Percentiles rank a stretch among this genome's conserved stretches.
Conservation (phyloP, 257 asterid species). For the Vinca minor region DNA sequence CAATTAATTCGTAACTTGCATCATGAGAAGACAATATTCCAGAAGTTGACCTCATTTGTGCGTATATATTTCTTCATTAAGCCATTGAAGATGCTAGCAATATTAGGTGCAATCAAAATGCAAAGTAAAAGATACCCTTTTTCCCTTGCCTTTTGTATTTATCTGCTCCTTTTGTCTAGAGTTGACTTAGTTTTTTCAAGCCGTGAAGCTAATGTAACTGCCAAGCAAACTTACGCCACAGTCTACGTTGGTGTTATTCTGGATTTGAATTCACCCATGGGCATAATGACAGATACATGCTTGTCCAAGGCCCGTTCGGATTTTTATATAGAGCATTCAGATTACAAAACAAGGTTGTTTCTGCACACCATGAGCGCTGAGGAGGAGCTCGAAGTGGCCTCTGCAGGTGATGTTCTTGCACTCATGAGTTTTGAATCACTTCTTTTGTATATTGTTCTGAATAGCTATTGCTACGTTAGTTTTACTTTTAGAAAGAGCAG, state of each 20-base stretch:
- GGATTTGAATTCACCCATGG: conserved; percentile 35
- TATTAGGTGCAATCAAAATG: background rate
- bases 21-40: no score
- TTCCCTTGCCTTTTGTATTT: background rate
- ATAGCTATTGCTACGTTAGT: background rate
- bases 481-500: background rate
- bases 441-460: background rate
- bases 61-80: background rate
- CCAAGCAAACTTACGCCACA: background rate
- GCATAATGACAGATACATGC: conserved; percentile 26
- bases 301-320: conserved; percentile 39
- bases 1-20: no score
- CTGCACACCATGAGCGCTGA: conserved; percentile 24
- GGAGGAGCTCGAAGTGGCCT: conserved; percentile 20
- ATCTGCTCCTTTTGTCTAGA: background rate
- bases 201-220: background rate
- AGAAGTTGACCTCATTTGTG: background rate
- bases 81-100: background rate
- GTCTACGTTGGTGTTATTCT: conserved; percentile 26
- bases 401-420: conserved; percentile 26
- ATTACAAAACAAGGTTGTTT: conserved; percentile 26
- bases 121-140: background rate
- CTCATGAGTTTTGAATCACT: background rate
- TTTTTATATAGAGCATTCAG: conserved; percentile 29
- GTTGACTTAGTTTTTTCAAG: background rate